Base-by-base conservation (phyloP, 306 rosid species). In the Fragaria ananassa region DNA sequence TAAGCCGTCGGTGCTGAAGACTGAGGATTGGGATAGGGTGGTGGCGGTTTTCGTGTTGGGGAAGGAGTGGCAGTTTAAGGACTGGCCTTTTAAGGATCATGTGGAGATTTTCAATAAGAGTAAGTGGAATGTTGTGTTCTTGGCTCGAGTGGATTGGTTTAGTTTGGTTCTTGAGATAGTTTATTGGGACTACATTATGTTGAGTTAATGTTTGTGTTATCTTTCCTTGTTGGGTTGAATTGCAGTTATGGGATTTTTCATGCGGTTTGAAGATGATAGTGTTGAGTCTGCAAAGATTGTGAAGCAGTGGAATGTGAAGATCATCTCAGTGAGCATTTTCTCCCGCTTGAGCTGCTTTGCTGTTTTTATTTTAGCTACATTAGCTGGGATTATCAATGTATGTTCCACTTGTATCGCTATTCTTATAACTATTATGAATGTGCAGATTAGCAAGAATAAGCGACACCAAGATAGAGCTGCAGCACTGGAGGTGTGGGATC, bases 231-330 rank as follows among this genome's bases (percentile, higher is more conserved):
- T 2, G 12, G n/a, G 5, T 58, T 58, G 71, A 49, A 46, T 14
- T 76, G 81, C 92, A 88, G 92, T 88, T 74, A 65, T 80, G 84
- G 92, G 92, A 34, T 88, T 88, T 44, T 88, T 45, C 75, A 84
- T 88, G 88, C 90, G 92, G 19, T 89, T 88, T 49, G 91, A 85
- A 77, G 88, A 96, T 80, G 99, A 96, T 76, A 96, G 99, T 76
- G 68, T 96, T 81, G 99, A 96, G 81, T 96, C 98, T 0, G 96
- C 93, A 1, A 96, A 88, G 86, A 88, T 37, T 82, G 99, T 92
- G 76, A 96, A 92, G 91, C 98, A 96, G 87, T 96, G 99, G 99
- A 96, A 96, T 84, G 99, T 96, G 41, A 96, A 91, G 91, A 92
- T 96, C 34, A 89, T 96, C 70, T 96, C 99, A 83, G 99, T 92